Conservation (phyloP, 2,329 filamentous ascomycete species). For the Cordyceps militaris region DNA sequence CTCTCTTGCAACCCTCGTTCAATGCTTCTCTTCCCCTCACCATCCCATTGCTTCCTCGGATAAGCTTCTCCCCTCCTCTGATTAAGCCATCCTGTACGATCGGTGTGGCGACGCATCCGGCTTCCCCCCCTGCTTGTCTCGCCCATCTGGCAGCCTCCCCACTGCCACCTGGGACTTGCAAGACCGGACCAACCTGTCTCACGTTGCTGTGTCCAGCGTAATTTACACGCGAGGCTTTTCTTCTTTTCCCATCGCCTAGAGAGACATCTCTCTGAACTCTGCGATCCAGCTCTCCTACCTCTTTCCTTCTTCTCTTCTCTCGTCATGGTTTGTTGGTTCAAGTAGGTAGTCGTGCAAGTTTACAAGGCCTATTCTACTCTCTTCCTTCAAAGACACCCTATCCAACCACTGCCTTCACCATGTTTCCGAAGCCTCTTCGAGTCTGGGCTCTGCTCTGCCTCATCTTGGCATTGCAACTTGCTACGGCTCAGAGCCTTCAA, state of each 20-base stretch:
- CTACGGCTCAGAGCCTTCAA: slow-evolving; percentile 27
- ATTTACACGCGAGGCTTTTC: slow-evolving; percentile 12
- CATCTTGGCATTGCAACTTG: slow-evolving; percentile 31
- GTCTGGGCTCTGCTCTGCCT: slow-evolving; percentile 35
- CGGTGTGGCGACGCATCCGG: background rate
- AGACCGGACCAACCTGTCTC: slow-evolving; percentile 10
- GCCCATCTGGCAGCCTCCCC: background rate
- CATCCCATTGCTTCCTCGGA: background rate
- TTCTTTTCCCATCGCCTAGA: slow-evolving; percentile 5
- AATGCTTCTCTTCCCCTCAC: background rate
- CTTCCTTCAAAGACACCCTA: slow-evolving; percentile 4
- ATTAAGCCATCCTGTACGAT: background rate
- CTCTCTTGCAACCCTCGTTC: background rate
- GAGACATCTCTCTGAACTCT: slow-evolving; percentile 1
- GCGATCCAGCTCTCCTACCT: background rate
- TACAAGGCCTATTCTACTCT: background rate
- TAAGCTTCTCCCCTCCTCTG: background rate
- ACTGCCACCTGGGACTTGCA: background rate
- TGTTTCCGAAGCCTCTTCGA: slow-evolving; percentile 28
- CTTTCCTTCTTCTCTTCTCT: background rate
- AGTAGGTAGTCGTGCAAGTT: background rate
- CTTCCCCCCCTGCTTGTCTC: slow-evolving; percentile 7
- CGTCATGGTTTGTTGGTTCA: background rate
- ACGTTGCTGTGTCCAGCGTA: slow-evolving; percentile 6
- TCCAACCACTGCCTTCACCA: slow-evolving; percentile 17